Percentiles rank a stretch among this genome's conserved stretches.
Evolutionary conservation across 805 yeast genomes (phyloP).

Genomic region (Metschnikowia hibisci): DNA sequence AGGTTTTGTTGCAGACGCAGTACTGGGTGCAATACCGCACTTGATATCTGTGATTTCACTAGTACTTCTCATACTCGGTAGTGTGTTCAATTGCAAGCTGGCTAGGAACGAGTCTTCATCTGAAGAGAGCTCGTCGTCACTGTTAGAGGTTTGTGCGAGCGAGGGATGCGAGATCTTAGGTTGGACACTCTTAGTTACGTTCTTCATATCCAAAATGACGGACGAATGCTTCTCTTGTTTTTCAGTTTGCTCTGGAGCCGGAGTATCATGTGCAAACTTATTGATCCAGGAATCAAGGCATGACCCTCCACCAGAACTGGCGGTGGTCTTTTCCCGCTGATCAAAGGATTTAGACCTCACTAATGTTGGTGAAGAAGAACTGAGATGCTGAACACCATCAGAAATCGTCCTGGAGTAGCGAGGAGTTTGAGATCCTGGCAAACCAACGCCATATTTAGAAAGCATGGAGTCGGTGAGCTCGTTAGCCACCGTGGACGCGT

Average conservation of each 20-base stretch:
- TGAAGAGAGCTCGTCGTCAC: constrained; percentile 14
- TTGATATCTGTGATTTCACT: no score
- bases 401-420: constrained; percentile 31
- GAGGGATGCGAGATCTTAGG: not conserved
- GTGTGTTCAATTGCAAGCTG: constrained; percentile 8
- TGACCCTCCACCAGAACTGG: constrained; percentile 1
- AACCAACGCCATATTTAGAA: constrained; percentile 40
- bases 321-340: constrained; percentile 6
- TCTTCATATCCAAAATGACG: not conserved
- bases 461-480: constrained; percentile 38
- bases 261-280: constrained; percentile 21
- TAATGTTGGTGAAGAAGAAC: constrained; percentile 30
- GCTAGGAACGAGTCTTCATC: constrained; percentile 27
- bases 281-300: constrained; percentile 27
- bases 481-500: constrained; percentile 21
- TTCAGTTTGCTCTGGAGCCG: not conserved
- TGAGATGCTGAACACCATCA: constrained; percentile 21
- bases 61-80: constrained; percentile 4
- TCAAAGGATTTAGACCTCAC: constrained; percentile 37
- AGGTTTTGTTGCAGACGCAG: no score
- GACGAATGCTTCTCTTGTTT: not conserved
- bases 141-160: not conserved
- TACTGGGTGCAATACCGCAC: no score
- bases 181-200: not conserved
- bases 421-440: constrained; percentile 34